phyloP scores from a whole-genome alignment of 1,284 basidiomycete genomes.

The Puccinia polysora region DNA sequence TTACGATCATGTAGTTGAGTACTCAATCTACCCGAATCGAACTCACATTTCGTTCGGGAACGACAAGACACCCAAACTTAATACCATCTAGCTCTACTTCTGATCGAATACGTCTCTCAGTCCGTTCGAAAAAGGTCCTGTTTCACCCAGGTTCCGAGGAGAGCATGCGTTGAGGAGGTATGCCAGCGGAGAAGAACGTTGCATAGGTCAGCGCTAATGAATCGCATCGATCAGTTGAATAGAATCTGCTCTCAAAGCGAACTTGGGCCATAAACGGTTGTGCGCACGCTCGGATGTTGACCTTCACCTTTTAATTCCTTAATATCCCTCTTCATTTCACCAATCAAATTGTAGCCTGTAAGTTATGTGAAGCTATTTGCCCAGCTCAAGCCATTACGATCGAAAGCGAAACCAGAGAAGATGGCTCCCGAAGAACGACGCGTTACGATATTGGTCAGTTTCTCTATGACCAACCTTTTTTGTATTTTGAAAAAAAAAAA shows the following conservation, averaged over 20 bases:
- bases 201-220: conserved; percentile 78
- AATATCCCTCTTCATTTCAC: not conserved
- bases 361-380: conserved; percentile 98
- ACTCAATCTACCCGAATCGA: conserved; percentile 31
- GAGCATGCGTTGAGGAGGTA: conserved; percentile 98
- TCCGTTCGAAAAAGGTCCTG: conserved; percentile 83
- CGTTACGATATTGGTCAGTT: conserved; percentile 67
- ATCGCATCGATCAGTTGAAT: no score
- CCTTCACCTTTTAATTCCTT: not conserved
- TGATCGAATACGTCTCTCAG: no score
- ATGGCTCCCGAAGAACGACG: conserved; percentile 93
- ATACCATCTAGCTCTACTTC: no score
- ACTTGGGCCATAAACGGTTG: no score
- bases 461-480: conserved; percentile 27
- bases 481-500: no score
- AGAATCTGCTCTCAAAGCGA: no score
- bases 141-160: conserved; percentile 95
- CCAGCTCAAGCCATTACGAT: conserved; percentile 99
- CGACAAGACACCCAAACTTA: no score
- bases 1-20: conserved; percentile 73
- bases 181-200: conserved; percentile 96
- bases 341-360: conserved; percentile 67
- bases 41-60: conserved; percentile 22
- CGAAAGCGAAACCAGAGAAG: conserved; percentile 90
- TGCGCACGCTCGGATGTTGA: no score